A percentile compares a stretch with the other conserved stretches of the same genome.
These are phyloP conservation scores for Suillus occidentalis DNA, from an alignment of 768 basidiomycete genomes.

Conservation along the genomic window DNA sequence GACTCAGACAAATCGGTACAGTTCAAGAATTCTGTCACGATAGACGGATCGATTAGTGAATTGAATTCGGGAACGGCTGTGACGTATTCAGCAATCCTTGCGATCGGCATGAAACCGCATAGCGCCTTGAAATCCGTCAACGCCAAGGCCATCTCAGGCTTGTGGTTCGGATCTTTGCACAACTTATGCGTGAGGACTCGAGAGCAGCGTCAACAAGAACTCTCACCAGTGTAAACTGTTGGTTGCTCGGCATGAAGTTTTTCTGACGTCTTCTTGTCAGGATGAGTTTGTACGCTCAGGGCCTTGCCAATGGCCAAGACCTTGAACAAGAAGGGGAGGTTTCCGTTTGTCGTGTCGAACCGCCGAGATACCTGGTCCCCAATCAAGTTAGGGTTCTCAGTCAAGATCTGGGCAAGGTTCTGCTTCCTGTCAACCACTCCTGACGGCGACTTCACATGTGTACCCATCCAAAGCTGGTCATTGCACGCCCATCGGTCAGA, in stretches of 20 bases:
- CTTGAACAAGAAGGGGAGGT: slow-evolving; percentile 91
- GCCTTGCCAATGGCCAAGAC: slow-evolving; percentile 88
- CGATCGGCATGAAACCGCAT: slow-evolving; percentile 89
- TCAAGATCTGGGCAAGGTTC: slow-evolving; percentile 60
- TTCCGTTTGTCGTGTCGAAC: slow-evolving; percentile 58
- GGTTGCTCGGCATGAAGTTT: slow-evolving; percentile 65
- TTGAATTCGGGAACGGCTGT: slow-evolving; percentile 72
- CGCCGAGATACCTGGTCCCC: slow-evolving; percentile 54
- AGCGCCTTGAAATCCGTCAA: slow-evolving; percentile 87
- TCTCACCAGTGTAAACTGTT: slow-evolving; percentile 87
- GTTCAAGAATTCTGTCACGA: slow-evolving; percentile 54
- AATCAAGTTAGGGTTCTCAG: slow-evolving; percentile 66
- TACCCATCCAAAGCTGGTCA: slow-evolving; percentile 96
- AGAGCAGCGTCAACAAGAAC: not conserved
- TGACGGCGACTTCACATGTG: slow-evolving; percentile 78
- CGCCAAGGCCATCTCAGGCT: slow-evolving; percentile 99
- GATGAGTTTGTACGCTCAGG: slow-evolving; percentile 89
- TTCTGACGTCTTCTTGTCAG: slow-evolving; percentile 81
- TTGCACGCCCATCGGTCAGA: slow-evolving; percentile 8
- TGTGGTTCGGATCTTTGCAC: slow-evolving; percentile 87
- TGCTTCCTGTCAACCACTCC: slow-evolving; percentile 46
- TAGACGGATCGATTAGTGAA: slow-evolving; percentile 60
- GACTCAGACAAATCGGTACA: slow-evolving; percentile 28
- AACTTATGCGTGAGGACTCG: slow-evolving; percentile 11
- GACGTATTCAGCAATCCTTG: slow-evolving; percentile 68